Conservation (phyloP, 1,284 basidiomycete genomes). For the Porphyrellus sp. region DNA sequence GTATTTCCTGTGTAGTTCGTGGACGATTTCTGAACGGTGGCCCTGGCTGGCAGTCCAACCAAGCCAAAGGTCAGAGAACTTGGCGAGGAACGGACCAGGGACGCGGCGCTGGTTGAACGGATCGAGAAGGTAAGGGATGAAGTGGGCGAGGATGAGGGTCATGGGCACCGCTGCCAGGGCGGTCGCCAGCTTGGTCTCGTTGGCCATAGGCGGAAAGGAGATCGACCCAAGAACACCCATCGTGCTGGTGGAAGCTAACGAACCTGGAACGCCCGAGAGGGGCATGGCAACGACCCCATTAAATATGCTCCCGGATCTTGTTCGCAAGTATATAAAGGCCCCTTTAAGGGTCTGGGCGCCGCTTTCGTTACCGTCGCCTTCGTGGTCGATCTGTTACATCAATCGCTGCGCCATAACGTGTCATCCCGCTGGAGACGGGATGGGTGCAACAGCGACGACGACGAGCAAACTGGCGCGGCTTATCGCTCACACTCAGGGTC, state of each 20-base stretch:
- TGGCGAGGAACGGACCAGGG: constrained; percentile 76
- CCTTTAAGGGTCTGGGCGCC: background rate
- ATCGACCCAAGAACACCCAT: constrained; percentile 21
- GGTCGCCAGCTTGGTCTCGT: constrained; percentile 16
- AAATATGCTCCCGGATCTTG: constrained; percentile 1
- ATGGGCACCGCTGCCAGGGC: constrained; percentile 25
- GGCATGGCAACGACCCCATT: background rate
- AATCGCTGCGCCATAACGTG: no score
- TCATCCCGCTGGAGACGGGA: no score
- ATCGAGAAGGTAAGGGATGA: constrained; percentile 60
- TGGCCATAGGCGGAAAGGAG: constrained; percentile 3
- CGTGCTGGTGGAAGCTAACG: constrained; percentile 4
- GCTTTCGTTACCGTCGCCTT: no score
- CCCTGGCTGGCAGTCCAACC: constrained; percentile 63
- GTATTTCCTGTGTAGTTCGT: constrained; percentile 72
- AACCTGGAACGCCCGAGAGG: background rate
- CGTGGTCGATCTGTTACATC: no score
- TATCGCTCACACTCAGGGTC: no score
- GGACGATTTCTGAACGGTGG: constrained; percentile 74
- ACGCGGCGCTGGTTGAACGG: constrained; percentile 55
- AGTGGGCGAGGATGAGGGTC: constrained; percentile 45
- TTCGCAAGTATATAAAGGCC: background rate
- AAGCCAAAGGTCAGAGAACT: constrained; percentile 78
- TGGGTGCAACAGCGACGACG: no score
- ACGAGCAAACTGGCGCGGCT: no score